phyloP scores from a whole-genome alignment of 768 basidiomycete species.

The Boletus rufocinnamomeus region DNA sequence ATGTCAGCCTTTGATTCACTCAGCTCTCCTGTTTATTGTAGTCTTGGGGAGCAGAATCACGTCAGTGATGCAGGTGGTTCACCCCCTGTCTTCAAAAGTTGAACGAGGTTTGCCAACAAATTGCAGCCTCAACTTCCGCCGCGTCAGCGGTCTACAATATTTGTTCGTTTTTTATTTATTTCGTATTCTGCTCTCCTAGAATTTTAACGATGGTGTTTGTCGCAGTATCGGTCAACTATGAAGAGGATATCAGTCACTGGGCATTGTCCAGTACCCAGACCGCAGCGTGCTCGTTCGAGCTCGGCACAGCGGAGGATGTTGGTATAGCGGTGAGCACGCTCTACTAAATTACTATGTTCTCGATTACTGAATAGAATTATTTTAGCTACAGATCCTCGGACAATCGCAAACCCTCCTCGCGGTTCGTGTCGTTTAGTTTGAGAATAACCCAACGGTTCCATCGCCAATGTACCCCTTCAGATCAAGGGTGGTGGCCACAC shows the following conservation, averaged over 20 bases:
- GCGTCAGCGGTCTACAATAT: slow-evolving; percentile 49
- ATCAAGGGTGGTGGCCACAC: slow-evolving; percentile 65
- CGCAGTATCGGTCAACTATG: slow-evolving; percentile 33
- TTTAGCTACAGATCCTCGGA: slow-evolving; percentile 36
- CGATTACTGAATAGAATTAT: neutral
- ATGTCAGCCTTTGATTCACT: neutral
- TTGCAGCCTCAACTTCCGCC: slow-evolving; percentile 40
- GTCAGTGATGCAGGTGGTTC: neutral
- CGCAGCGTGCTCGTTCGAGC: slow-evolving; percentile 57
- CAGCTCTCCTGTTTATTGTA: neutral
- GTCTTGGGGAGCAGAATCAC: neutral
- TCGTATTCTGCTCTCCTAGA: neutral
- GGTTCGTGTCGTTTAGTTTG: slow-evolving; percentile 12
- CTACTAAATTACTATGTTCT: too few relatives aligned
- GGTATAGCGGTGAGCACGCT: slow-evolving; percentile 42
- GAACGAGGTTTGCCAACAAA: slow-evolving; percentile 37
- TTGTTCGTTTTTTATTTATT: slow-evolving; percentile 28
- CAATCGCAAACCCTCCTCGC: slow-evolving; percentile 38
- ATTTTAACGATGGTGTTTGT: neutral
- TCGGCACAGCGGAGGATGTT: slow-evolving; percentile 53
- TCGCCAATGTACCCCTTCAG: slow-evolving; percentile 29
- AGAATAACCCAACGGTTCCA: neutral
- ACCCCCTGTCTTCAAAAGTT: neutral
- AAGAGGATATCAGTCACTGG: slow-evolving; percentile 49
- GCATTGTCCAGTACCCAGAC: slow-evolving; percentile 47